Evolutionary conservation across 1,139 yeast genomes (phyloP).

Genomic region (Protomyces lactucae-debilis): DNA sequence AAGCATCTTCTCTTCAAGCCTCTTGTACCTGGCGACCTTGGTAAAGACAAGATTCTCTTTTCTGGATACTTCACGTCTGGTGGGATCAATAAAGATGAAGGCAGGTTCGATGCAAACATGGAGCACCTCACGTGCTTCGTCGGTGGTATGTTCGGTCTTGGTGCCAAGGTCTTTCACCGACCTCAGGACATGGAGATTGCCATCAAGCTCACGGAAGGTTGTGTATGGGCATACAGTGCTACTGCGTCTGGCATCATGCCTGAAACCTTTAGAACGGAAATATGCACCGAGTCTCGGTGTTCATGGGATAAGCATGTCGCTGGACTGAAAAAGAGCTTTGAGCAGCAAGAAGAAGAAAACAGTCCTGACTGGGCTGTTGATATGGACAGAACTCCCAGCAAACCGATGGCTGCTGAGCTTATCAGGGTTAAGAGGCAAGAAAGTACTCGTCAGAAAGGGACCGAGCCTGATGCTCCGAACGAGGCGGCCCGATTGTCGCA

Average conservation of each 20-base stretch:
- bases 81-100: background rate
- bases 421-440: background rate
- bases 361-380: constrained; percentile 4
- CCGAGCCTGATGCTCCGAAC: background rate
- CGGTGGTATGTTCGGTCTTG: constrained; percentile 68
- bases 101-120: constrained; percentile 38
- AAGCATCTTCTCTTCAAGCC: constrained; percentile 47
- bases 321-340: background rate
- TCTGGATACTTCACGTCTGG: constrained; percentile 45
- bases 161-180: constrained; percentile 52
- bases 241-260: constrained; percentile 47
- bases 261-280: constrained; percentile 41
- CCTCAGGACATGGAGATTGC: constrained; percentile 56
- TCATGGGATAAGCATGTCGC: constrained; percentile 20
- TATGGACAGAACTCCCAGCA: background rate
- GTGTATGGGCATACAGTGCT: constrained; percentile 57
- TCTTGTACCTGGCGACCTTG: constrained; percentile 41
- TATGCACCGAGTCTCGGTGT: constrained; percentile 36
- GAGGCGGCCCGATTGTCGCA: background rate
- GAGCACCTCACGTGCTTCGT: constrained; percentile 63
- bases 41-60: constrained; percentile 42
- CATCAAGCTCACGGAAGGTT: constrained; percentile 59
- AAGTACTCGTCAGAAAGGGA: background rate
- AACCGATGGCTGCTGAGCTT: background rate
- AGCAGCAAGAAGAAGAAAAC: background rate